Evolutionary conservation across 2,329 filamentous ascomycete species (phyloP).

Genomic region (Talaromyces sp.): DNA sequence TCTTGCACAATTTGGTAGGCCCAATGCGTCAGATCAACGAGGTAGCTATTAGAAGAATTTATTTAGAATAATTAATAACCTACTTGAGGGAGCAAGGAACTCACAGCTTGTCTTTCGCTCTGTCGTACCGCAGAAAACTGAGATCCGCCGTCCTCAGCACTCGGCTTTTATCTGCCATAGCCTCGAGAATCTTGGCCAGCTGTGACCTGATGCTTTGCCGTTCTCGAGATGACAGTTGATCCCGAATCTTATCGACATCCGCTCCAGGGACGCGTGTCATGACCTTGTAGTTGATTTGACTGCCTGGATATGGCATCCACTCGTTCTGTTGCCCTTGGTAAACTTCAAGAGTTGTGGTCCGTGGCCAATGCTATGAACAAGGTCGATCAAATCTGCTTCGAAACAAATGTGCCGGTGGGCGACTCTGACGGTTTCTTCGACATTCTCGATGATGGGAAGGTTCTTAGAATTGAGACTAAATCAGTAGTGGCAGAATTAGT

Average conservation of each 20-base stretch:
- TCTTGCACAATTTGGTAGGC: neutral
- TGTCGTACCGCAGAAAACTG: neutral
- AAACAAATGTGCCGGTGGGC: neutral
- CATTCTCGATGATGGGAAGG: neutral
- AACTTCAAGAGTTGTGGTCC: neutral
- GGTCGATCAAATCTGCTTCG: neutral
- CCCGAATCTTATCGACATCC: neutral
- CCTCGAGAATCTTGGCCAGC: neutral
- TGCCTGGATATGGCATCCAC: neutral
- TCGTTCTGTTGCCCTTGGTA: neutral
- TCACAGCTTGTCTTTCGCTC: neutral
- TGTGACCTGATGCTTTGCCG: conserved; percentile 4
- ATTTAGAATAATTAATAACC: neutral
- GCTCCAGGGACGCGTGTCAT: conserved; percentile 7
- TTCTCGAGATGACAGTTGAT: neutral
- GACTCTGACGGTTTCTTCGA: neutral
- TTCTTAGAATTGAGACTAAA: neutral
- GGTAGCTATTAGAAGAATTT: neutral
- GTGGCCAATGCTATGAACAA: neutral
- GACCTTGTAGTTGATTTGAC: neutral
- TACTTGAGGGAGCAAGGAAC: neutral
- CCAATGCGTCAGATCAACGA: neutral
- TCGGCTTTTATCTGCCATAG: neutral
- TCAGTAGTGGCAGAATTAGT: neutral
- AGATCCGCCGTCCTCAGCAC: neutral